Conservation (phyloP, 1,284 basidiomycete species). For the Leccinum fallax region DNA sequence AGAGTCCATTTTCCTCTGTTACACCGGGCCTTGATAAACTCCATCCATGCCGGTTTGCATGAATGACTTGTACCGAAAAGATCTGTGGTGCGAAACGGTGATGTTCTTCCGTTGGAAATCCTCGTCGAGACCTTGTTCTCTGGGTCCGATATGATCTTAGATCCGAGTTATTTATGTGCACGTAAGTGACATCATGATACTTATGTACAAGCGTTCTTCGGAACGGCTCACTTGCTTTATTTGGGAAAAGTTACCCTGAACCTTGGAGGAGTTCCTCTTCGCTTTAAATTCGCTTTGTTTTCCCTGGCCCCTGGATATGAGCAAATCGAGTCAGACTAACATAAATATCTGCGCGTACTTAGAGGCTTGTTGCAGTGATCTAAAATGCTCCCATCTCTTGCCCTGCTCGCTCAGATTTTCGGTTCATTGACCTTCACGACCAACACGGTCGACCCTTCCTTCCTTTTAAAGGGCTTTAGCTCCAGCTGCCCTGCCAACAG, state of each 20-base stretch:
- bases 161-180: no score
- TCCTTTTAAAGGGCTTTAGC: slow-evolving; percentile 34
- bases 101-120: neutral
- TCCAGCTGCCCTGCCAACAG: slow-evolving; percentile 48
- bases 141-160: neutral
- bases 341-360: slow-evolving; percentile 17
- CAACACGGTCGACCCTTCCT: slow-evolving; percentile 24
- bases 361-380: no score
- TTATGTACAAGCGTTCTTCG: neutral
- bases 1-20: neutral
- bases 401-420: slow-evolving; percentile 23
- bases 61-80: neutral
- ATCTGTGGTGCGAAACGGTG: neutral
- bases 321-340: neutral
- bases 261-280: neutral
- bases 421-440: slow-evolving; percentile 16
- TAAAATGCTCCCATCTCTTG: slow-evolving; percentile 26
- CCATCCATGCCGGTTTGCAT: neutral
- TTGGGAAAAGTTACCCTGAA: neutral
- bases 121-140: no score
- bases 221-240: neutral
- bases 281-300: neutral
- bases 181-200: no score
- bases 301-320: neutral
- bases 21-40: neutral